These are phyloP conservation scores for Plasmodium vinckei DNA, from an alignment of 169 alveolate species.

Conservation along the genomic window DNA sequence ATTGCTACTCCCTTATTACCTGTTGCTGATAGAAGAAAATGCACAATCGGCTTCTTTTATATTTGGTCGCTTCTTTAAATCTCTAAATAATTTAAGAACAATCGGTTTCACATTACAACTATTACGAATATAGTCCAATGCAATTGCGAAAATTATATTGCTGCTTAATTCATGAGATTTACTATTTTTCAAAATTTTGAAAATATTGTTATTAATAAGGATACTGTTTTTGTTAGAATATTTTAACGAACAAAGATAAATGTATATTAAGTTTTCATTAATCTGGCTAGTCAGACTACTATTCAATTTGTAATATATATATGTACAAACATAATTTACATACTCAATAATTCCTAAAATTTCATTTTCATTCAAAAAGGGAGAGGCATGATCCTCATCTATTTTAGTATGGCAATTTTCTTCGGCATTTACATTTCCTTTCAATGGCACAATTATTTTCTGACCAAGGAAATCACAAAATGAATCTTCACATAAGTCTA, in stretches of 20 bases:
- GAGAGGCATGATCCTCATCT: too few species aligned
- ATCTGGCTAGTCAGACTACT: background rate
- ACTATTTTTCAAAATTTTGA: slow-evolving; percentile 2
- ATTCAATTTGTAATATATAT: slow-evolving; percentile 8
- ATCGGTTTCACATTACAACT: background rate
- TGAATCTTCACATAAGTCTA: too few species aligned
- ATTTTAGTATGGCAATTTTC: too few species aligned
- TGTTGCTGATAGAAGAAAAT: background rate
- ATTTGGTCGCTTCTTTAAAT: background rate
- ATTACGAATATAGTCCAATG: slow-evolving; percentile 12
- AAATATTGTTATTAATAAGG: slow-evolving; percentile 5
- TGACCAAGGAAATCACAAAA: too few species aligned
- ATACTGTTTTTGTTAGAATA: background rate
- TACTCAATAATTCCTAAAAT: slow-evolving; percentile 2
- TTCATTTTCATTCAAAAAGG: too few species aligned
- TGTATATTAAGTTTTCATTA: slow-evolving; percentile 4
- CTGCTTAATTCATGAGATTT: background rate
- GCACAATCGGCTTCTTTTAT: background rate
- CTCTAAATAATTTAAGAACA: background rate
- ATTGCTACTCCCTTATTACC: background rate
- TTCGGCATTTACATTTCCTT: too few species aligned
- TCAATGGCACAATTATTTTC: too few species aligned
- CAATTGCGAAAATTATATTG: slow-evolving; percentile 8
- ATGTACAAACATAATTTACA: slow-evolving; percentile 35
- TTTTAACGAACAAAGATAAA: slow-evolving; percentile 1